Evolutionary conservation across 805 yeast genomes (phyloP).

Genomic region (Brettanomyces bruxellensis): DNA sequence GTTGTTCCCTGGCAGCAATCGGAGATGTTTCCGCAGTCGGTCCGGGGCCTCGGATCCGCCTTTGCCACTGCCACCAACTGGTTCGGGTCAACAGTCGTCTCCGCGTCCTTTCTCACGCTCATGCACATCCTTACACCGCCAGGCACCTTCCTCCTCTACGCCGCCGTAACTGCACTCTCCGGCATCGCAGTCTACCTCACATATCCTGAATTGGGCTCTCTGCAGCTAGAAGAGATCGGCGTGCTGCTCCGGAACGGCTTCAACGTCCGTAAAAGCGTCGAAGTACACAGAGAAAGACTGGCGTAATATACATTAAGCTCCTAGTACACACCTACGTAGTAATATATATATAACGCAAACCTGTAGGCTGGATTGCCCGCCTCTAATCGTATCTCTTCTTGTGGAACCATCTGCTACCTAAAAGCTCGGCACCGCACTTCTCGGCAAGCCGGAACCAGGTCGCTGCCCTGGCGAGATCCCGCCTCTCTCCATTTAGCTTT

Average conservation of each 20-base stretch:
- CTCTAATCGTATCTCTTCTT: slow-evolving; percentile 45
- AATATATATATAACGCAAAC: too few relatives aligned
- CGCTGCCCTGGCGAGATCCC: slow-evolving; percentile 54
- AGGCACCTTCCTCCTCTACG: slow-evolving; percentile 40
- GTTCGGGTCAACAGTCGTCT: slow-evolving; percentile 45
- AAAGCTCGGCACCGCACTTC: slow-evolving; percentile 45
- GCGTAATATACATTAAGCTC: too few relatives aligned
- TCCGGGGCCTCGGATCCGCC: slow-evolving; percentile 41
- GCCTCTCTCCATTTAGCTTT: slow-evolving; percentile 39
- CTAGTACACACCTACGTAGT: too few relatives aligned
- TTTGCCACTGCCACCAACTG: slow-evolving; percentile 30
- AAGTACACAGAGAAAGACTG: slow-evolving; percentile 12
- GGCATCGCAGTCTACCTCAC: slow-evolving; percentile 36
- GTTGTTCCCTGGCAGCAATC: slow-evolving; percentile 54
- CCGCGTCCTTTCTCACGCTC: slow-evolving; percentile 45
- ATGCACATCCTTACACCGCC: slow-evolving; percentile 43
- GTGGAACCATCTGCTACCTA: slow-evolving; percentile 71
- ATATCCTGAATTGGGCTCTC: slow-evolving; percentile 43
- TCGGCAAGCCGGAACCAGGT: slow-evolving; percentile 64
- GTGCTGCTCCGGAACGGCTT: slow-evolving; percentile 36
- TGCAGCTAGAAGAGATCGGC: slow-evolving; percentile 45
- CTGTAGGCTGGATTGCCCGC: too few relatives aligned
- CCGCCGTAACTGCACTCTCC: slow-evolving; percentile 34
- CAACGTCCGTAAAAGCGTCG: slow-evolving; percentile 34
- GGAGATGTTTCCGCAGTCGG: slow-evolving; percentile 46